Evolutionary conservation across 371 early-diverging fungal species (phyloP).

Genomic region (Mortierella sp.): DNA sequence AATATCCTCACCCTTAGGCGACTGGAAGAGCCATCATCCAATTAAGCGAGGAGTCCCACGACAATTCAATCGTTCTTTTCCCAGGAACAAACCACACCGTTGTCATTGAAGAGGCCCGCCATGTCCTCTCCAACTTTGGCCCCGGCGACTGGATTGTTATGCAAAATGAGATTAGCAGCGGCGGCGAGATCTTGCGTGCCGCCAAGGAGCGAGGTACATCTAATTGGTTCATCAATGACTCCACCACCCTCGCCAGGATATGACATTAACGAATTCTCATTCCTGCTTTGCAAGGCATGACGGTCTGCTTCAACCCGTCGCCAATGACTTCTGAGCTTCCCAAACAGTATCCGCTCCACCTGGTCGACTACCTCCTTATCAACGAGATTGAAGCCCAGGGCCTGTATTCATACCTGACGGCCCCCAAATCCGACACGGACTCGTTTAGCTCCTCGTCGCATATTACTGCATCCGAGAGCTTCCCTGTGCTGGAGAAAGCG

Average conservation of each 20-base stretch:
- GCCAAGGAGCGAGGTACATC: constrained; percentile 66
- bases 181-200: constrained; percentile 73
- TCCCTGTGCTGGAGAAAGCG: constrained; percentile 57
- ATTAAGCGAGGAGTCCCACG: constrained; percentile 74
- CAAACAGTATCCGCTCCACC: constrained; percentile 68
- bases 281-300: constrained; percentile 62
- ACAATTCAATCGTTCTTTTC: constrained; percentile 90
- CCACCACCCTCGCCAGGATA: too few relatives aligned
- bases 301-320: constrained; percentile 89
- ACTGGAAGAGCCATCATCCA: constrained; percentile 95
- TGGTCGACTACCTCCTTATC: constrained; percentile 82
- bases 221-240: not conserved
- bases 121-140: constrained; percentile 60
- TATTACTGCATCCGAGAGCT: constrained; percentile 55
- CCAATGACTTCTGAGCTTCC: constrained; percentile 77
- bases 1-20: constrained; percentile 37
- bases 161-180: constrained; percentile 89
- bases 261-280: not conserved
- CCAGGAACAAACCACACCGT: constrained; percentile 85
- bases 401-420: constrained; percentile 58
- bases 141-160: constrained; percentile 78
- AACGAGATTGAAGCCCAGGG: constrained; percentile 83
- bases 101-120: constrained; percentile 58
- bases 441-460: constrained; percentile 41
- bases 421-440: constrained; percentile 29